Conservation (phyloP, 2,329 filamentous ascomycete species). For the Dothiorella sarmentorum region DNA sequence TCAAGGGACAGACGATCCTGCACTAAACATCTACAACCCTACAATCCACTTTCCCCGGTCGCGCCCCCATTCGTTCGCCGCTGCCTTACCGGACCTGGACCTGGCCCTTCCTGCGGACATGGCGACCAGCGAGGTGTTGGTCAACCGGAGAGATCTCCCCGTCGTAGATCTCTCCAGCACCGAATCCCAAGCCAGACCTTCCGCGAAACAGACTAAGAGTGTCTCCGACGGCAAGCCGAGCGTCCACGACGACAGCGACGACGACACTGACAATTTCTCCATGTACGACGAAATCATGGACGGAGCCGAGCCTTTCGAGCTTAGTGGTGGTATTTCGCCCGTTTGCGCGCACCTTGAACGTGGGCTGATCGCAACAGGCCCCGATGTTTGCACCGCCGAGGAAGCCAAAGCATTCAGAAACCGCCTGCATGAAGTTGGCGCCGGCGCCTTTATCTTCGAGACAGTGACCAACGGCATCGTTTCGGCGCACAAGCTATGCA, state of each 20-base stretch:
- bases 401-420: conserved; percentile 67
- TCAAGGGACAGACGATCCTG: conserved; percentile 7
- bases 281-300: conserved; percentile 23
- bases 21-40: conserved; percentile 14
- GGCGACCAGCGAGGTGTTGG: conserved; percentile 17
- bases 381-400: conserved; percentile 32
- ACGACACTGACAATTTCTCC: conserved; percentile 31
- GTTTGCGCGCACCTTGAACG: neutral
- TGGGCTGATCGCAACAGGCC: conserved; percentile 22
- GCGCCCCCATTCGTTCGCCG: neutral
- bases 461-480: conserved; percentile 67
- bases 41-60: neutral
- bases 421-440: conserved; percentile 72
- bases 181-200: conserved; percentile 10
- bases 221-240: conserved; percentile 10
- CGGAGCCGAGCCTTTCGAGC: conserved; percentile 19
- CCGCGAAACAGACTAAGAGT: conserved; percentile 8
- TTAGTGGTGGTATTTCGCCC: conserved; percentile 11
- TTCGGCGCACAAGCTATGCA: conserved; percentile 77
- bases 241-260: conserved; percentile 25
- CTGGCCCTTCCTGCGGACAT: neutral
- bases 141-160: conserved; percentile 13
- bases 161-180: conserved; percentile 10
- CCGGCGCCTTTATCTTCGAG: conserved; percentile 69
- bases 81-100: neutral